Conservation (phyloP, 2,329 filamentous ascomycete species). For the Fusarium penzigii region DNA sequence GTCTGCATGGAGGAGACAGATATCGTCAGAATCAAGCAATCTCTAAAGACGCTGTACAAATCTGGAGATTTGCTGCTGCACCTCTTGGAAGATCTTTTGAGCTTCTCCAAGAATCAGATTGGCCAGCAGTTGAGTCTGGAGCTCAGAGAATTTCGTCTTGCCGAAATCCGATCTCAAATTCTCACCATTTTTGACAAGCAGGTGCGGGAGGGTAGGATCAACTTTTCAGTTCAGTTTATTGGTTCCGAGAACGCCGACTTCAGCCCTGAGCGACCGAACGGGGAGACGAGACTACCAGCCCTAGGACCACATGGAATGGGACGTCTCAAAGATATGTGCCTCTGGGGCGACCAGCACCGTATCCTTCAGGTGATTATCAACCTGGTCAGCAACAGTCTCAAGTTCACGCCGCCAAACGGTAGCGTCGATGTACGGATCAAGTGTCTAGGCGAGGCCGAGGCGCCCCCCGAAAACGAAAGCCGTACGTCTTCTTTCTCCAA, state of each 20-base stretch:
- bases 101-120: constrained; percentile 94
- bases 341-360: constrained; percentile 91
- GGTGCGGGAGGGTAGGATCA: constrained; percentile 75
- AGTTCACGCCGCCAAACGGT: constrained; percentile 81
- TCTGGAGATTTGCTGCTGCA: constrained; percentile 75
- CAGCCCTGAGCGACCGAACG: constrained; percentile 33
- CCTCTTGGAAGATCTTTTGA: constrained; percentile 83
- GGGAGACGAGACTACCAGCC: constrained; percentile 50
- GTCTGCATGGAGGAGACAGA: constrained; percentile 93
- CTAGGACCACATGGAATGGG: constrained; percentile 66
- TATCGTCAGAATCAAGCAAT: constrained; percentile 74
- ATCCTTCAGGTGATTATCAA: constrained; percentile 95
- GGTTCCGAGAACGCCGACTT: constrained; percentile 28
- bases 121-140: constrained; percentile 81
- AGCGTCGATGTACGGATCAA: constrained; percentile 75
- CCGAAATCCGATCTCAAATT: constrained; percentile 82
- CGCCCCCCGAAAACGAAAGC: constrained; percentile 44
- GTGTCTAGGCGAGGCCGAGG: constrained; percentile 64
- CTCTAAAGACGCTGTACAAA: constrained; percentile 81
- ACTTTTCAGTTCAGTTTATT: constrained; percentile 72
- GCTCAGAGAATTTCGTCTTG: constrained; percentile 80
- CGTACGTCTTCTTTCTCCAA: constrained; percentile 55
- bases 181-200: constrained; percentile 89
- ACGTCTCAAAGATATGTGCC: constrained; percentile 77
- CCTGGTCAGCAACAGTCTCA: constrained; percentile 86